These are phyloP conservation scores for Russula sp. DNA, from an alignment of 768 basidiomycete genomes.

Conservation along the genomic window DNA sequence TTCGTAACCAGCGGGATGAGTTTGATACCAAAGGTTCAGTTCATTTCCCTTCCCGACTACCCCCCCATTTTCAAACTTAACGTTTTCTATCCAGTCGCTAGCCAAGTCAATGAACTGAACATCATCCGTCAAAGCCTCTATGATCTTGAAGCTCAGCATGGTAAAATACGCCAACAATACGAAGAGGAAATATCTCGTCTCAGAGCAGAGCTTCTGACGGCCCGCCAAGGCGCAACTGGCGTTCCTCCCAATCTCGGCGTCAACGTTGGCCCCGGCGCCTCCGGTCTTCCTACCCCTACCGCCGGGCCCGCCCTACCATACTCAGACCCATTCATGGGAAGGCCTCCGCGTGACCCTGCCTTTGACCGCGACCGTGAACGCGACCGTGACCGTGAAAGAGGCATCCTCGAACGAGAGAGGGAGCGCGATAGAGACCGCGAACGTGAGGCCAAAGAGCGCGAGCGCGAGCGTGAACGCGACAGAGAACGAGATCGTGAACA, in stretches of 20 bases:
- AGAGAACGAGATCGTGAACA: constrained; percentile 21
- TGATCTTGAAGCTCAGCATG: constrained; percentile 85
- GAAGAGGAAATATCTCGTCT: constrained; percentile 77
- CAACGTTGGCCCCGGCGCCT: constrained; percentile 20
- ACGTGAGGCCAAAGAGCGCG: constrained; percentile 27
- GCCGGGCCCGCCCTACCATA: constrained; percentile 25
- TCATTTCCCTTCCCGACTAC: neutral
- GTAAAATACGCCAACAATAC: constrained; percentile 78
- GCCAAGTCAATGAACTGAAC: constrained; percentile 85
- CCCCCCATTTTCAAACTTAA: neutral
- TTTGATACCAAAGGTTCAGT: constrained; percentile 79
- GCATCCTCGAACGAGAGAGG: constrained; percentile 30
- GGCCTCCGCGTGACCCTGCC: constrained; percentile 21
- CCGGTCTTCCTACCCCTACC: constrained; percentile 22
- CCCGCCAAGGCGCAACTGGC: constrained; percentile 33
- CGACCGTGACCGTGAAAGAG: constrained; percentile 29
- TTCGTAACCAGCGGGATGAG: constrained; percentile 79
- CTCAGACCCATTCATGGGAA: constrained; percentile 20
- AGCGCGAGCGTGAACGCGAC: constrained; percentile 26
- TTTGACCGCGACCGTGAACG: constrained; percentile 31
- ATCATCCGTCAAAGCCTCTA: constrained; percentile 86
- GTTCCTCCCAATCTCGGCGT: constrained; percentile 24
- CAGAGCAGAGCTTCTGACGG: constrained; percentile 55
- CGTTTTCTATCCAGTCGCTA: constrained; percentile 42
- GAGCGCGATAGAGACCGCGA: constrained; percentile 33